Conservation (phyloP, 768 basidiomycete genomes). For the Tremella yokohamensis region DNA sequence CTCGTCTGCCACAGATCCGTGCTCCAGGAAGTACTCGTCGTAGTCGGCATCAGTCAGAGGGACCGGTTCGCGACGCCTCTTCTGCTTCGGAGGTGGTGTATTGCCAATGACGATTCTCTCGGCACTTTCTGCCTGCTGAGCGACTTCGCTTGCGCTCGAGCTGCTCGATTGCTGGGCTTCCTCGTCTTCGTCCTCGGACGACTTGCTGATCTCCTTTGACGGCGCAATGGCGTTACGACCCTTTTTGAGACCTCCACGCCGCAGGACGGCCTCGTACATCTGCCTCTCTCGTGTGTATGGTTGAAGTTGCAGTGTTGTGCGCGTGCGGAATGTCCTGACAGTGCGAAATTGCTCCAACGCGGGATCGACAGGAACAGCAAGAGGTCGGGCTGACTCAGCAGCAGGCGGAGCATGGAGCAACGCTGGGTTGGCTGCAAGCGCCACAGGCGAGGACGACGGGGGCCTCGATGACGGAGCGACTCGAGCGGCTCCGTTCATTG, state of each 20-base stretch:
- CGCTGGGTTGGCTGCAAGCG: slow-evolving; percentile 1
- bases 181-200: slow-evolving; percentile 26
- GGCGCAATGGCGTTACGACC: slow-evolving; percentile 28
- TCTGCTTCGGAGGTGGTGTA: slow-evolving; percentile 12
- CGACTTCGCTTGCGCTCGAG: slow-evolving; percentile 15
- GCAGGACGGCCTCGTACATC: slow-evolving; percentile 43
- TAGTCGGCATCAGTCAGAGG: slow-evolving; percentile 27
- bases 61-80: slow-evolving; percentile 11
- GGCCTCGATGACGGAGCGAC: not conserved
- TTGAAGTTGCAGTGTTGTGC: slow-evolving; percentile 47
- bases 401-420: not conserved
- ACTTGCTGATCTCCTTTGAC: slow-evolving; percentile 21
- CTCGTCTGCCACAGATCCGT: slow-evolving; percentile 27
- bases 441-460: not conserved
- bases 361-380: slow-evolving; percentile 18
- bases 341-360: slow-evolving; percentile 33
- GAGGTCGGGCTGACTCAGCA: not conserved
- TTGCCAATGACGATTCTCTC: slow-evolving; percentile 31
- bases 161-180: slow-evolving; percentile 11
- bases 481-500: not conserved
- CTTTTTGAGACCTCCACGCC: slow-evolving; percentile 42
- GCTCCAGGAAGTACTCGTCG: slow-evolving; percentile 34
- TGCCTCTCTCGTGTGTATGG: slow-evolving; percentile 47
- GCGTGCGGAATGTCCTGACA: slow-evolving; percentile 41
- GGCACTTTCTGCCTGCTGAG: slow-evolving; percentile 5